A percentile compares a stretch with the other conserved stretches of the same genome.
phyloP scores from a whole-genome alignment of 225 moss, liverwort and hornwort genomes.

The Pseudisothecium myosuroides region DNA sequence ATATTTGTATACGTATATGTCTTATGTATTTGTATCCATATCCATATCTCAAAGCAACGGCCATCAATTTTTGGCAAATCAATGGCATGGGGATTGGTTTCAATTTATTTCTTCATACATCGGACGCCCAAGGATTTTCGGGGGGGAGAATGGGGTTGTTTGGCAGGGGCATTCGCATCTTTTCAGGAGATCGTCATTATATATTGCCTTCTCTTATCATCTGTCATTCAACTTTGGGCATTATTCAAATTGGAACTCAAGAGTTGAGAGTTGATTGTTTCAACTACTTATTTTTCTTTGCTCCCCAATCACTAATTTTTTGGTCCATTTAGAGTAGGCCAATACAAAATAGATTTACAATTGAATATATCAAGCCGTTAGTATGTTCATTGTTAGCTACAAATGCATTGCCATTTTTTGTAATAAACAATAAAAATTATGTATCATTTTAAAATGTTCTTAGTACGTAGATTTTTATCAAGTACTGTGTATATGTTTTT shows the following conservation, averaged over 20 bases:
- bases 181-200: no score
- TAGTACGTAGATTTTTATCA: not conserved
- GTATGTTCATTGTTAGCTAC: not conserved
- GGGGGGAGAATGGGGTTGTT: no score
- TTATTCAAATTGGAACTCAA: not conserved
- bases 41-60: no score
- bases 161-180: no score
- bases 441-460: no score
- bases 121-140: no score
- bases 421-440: not conserved
- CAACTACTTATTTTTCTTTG: fast-evolving
- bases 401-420: not conserved
- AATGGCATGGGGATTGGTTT: no score
- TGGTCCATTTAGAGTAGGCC: no score
- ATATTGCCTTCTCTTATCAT: not conserved
- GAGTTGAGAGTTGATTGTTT: fast-evolving
- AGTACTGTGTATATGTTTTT: not conserved
- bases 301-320: not conserved
- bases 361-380: not conserved
- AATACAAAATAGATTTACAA: not conserved
- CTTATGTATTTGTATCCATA: no score
- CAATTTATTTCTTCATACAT: no score
- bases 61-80: no score
- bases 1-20: no score
- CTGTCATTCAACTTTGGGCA: fast-evolving